Conservation (phyloP, 768 basidiomycete genomes). For the Lyophyllum decastes region DNA sequence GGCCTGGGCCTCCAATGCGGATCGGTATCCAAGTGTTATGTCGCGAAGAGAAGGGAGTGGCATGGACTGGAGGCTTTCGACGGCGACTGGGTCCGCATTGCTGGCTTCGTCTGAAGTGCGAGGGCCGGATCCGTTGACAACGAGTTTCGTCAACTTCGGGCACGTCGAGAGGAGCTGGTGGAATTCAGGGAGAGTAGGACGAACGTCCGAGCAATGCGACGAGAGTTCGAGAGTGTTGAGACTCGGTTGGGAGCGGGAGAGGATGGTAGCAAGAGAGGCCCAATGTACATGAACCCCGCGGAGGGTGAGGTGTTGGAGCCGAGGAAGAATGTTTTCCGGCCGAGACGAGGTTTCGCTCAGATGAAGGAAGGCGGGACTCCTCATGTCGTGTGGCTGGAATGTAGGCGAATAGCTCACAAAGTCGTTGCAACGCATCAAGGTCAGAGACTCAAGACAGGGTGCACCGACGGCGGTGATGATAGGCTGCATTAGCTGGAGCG, state of each 20-base stretch:
- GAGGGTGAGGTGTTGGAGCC: constrained; percentile 48
- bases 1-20: constrained; percentile 34
- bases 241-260: constrained; percentile 45
- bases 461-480: constrained; percentile 34
- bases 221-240: constrained; percentile 44
- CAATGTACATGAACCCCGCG: constrained; percentile 62
- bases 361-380: constrained; percentile 34
- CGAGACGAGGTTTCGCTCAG: constrained; percentile 20
- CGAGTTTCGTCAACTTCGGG: constrained; percentile 42
- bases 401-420: constrained; percentile 45
- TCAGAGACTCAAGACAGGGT: constrained; percentile 48
- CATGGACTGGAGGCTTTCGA: constrained; percentile 30
- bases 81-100: constrained; percentile 13
- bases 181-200: constrained; percentile 50
- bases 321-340: constrained; percentile 35
- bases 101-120: constrained; percentile 26
- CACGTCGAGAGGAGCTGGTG: constrained; percentile 41
- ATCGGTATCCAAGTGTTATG: constrained; percentile 47
- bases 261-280: constrained; percentile 36
- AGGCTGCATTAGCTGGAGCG: constrained; percentile 45
- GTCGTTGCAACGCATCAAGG: constrained; percentile 63
- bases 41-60: constrained; percentile 37
- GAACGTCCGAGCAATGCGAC: constrained; percentile 53
- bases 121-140: constrained; percentile 51
- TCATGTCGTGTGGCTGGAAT: constrained; percentile 44